Percentiles rank a stretch among this genome's conserved stretches.
phyloP scores from a whole-genome alignment of 2,329 filamentous ascomycete species.

The Cryphonectria nitschkei region DNA sequence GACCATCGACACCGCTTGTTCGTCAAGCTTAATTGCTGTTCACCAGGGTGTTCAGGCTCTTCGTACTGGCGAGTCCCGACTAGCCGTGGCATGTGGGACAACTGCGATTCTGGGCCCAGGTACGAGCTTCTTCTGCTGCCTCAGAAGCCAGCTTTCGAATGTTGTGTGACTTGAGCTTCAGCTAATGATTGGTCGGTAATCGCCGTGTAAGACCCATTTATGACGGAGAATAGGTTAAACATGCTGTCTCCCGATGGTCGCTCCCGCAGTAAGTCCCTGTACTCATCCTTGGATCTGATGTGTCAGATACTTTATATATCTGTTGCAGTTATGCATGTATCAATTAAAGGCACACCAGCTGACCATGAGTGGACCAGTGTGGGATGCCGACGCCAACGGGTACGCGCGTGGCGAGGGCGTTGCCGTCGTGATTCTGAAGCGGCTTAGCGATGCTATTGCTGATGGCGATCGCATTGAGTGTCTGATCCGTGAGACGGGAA shows the following conservation, averaged over 20 bases:
- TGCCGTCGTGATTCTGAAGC: constrained; percentile 55
- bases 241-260: constrained; percentile 4
- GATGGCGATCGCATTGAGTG: constrained; percentile 48
- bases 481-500: constrained; percentile 51
- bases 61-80: constrained; percentile 35
- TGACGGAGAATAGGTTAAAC: neutral
- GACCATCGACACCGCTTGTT: constrained; percentile 50
- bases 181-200: neutral
- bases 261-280: constrained; percentile 27
- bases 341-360: neutral
- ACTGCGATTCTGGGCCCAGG: constrained; percentile 22
- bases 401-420: constrained; percentile 62
- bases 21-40: constrained; percentile 43
- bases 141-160: neutral
- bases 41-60: constrained; percentile 43
- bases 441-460: constrained; percentile 50
- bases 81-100: constrained; percentile 41
- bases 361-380: constrained; percentile 36
- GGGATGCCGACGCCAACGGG: constrained; percentile 55
- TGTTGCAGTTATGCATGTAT: no score
- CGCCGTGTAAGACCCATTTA: neutral
- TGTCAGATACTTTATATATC: neutral
- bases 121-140: neutral
- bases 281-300: neutral
- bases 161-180: neutral